These are phyloP conservation scores for Talaromyces piceae DNA, from an alignment of 2,329 filamentous ascomycete species.

Conservation along the genomic window DNA sequence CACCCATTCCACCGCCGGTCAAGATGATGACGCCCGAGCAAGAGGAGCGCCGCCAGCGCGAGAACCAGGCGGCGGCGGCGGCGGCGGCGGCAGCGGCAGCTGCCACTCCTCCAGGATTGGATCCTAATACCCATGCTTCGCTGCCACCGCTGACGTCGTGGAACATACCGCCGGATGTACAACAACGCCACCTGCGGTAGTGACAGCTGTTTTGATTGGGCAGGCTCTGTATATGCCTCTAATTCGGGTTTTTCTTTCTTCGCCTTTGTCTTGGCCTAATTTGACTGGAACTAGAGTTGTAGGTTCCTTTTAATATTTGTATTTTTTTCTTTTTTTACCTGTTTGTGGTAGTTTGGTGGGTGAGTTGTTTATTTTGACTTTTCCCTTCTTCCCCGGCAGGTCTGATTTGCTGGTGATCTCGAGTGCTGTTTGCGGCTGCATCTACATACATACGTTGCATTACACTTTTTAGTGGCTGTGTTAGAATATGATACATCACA, in stretches of 20 bases:
- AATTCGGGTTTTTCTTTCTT: not conserved
- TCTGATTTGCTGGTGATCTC: not conserved
- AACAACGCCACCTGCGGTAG: not conserved
- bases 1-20: conserved; percentile 34
- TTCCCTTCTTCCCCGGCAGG: not conserved
- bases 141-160: conserved; percentile 8
- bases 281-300: not conserved
- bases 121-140: not conserved
- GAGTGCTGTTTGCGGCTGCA: not conserved
- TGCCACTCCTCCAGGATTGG: not conserved
- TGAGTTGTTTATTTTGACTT: not conserved
- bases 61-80: conserved; percentile 26
- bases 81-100: conserved; percentile 9
- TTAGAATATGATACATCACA: not conserved
- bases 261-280: not conserved
- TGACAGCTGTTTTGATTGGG: not conserved
- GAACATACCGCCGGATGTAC: conserved; percentile 5
- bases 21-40: conserved; percentile 39
- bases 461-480: too few relatives aligned
- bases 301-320: too few relatives aligned
- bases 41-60: conserved; percentile 32
- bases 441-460: not conserved
- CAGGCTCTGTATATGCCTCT: too few relatives aligned
- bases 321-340: not conserved
- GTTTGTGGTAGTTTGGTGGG: not conserved